Evolutionary conservation across 306 rosid genomes (phyloP), one percentile per base, ranked within the genome.

Genomic region (Alnus glutinosa): DNA sequence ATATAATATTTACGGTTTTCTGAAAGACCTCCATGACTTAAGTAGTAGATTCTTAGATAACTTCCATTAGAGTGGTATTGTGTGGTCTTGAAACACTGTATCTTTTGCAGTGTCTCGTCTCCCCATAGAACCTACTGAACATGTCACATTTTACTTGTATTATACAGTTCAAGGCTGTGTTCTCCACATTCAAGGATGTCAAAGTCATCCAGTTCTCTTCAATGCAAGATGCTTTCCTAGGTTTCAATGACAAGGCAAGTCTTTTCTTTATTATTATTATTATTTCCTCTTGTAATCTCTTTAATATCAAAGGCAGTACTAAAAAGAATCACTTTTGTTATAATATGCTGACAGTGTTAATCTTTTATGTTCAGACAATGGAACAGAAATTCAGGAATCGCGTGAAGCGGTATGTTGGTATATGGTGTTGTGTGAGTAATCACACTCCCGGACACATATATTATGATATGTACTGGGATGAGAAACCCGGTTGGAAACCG

Each of bases 381-480:
- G 94, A 91, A 81, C 90, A 87, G 23, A 88, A 39, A 86, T 96
- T 96, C 92, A 83, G 89, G 89, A 86, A 82, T 18, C 94, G 98
- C 0, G 89, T 85, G 76, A 90, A 93, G 87, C 89, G 86, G 61
- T 96, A 96, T 12, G 78, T 87, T 1, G 99, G 99, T 48, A 96
- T 96, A 84, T 93, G 99, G 98, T 96, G 99, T 82, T 96, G 99
- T 52, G 99, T 91, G 83, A 49, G 73, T 28, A 81, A 87, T 78
- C 93, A 88, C 77, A 83, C 83, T 32, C 95, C 96, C 7, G 99
- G 97, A 52, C 99, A 96, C 89, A 89, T 96, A 80, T 96, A 83
- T 76, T 96, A 96, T 66, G 97, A 96, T 81, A 96, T 96, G 90
- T 96, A 91, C 82, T 96, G 97, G 98, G 99, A 96, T 73, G 98